phyloP scores from a whole-genome alignment of 805 yeast species.

The Spathaspora passalidarum region DNA sequence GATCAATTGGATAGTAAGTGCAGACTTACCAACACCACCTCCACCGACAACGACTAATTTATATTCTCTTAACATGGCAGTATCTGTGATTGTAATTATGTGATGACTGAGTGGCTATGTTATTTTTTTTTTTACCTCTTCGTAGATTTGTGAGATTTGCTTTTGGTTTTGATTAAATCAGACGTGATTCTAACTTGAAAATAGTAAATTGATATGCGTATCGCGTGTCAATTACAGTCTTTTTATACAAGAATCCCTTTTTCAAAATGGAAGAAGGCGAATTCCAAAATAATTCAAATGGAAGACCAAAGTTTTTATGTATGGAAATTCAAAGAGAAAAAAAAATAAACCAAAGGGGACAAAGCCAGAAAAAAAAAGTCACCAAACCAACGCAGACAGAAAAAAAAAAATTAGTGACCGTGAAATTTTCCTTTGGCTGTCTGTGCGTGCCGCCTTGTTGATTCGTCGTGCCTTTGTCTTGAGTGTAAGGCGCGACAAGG shows the following conservation, averaged over 20 bases:
- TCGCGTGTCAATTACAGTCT: neutral
- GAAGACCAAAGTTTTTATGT: neutral
- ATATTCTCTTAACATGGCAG: constrained; percentile 68
- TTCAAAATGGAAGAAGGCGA: neutral
- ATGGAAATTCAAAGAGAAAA: neutral
- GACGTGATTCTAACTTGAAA: no score
- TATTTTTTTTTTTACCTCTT: no score
- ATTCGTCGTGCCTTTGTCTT: neutral
- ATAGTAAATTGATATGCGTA: neutral
- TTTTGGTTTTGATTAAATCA: no score
- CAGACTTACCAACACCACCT: constrained; percentile 98
- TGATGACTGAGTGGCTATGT: constrained; percentile 1
- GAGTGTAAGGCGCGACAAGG: neutral
- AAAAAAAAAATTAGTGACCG: neutral
- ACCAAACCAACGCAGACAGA: neutral
- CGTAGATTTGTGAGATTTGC: no score
- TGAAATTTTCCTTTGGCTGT: neutral
- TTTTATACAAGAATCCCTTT: neutral
- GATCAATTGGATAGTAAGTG: constrained; percentile 90
- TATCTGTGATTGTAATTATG: no score
- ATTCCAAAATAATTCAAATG: neutral
- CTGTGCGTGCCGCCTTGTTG: neutral
- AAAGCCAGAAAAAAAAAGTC: neutral
- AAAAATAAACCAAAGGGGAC: constrained; percentile 1
- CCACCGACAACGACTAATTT: constrained; percentile 97